A percentile compares a stretch with the other conserved stretches of the same genome.
phyloP scores from a whole-genome alignment of 2,329 filamentous ascomycete species.

The Botrytis deweyae region DNA sequence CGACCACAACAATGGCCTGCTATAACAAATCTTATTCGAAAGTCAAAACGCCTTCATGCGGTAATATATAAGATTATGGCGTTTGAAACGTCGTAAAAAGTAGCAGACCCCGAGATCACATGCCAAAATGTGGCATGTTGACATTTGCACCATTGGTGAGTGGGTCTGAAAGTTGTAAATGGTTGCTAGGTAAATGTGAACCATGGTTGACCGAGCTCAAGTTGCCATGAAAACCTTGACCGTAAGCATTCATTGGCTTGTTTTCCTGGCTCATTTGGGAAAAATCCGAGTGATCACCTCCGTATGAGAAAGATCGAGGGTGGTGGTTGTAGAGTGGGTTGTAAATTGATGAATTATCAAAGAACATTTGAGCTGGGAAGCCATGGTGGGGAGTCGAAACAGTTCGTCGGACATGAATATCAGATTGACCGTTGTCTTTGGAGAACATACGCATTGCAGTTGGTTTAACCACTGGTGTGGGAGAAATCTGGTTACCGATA shows the following conservation, averaged over 20 bases:
- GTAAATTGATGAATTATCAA: slow-evolving; percentile 28
- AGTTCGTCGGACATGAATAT: slow-evolving; percentile 28
- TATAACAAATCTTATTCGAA: slow-evolving; percentile 14
- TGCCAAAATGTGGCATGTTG: slow-evolving; percentile 25
- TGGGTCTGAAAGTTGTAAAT: slow-evolving; percentile 19
- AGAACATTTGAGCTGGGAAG: slow-evolving; percentile 34
- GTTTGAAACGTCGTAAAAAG: not conserved
- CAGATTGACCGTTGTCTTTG: slow-evolving; percentile 33
- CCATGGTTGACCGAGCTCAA: slow-evolving; percentile 26
- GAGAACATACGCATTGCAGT: slow-evolving; percentile 27
- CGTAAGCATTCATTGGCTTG: slow-evolving; percentile 18
- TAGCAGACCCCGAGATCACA: slow-evolving; percentile 22
- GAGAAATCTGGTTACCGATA: slow-evolving; percentile 28
- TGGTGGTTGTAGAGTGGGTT: slow-evolving; percentile 38
- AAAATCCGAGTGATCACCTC: slow-evolving; percentile 17
- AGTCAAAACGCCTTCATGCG: slow-evolving; percentile 10
- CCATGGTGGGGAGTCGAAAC: slow-evolving; percentile 28
- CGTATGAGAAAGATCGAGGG: slow-evolving; percentile 28
- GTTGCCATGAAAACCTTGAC: slow-evolving; percentile 25
- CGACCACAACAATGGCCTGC: slow-evolving; percentile 7
- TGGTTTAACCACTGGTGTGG: slow-evolving; percentile 33
- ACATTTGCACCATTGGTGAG: slow-evolving; percentile 12
- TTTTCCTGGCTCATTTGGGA: not conserved
- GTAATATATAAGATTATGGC: not conserved
- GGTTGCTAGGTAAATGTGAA: slow-evolving; percentile 10